Evolutionary conservation across 1,284 basidiomycete species (phyloP).

Genomic region (Mycosarcoma maydis): DNA sequence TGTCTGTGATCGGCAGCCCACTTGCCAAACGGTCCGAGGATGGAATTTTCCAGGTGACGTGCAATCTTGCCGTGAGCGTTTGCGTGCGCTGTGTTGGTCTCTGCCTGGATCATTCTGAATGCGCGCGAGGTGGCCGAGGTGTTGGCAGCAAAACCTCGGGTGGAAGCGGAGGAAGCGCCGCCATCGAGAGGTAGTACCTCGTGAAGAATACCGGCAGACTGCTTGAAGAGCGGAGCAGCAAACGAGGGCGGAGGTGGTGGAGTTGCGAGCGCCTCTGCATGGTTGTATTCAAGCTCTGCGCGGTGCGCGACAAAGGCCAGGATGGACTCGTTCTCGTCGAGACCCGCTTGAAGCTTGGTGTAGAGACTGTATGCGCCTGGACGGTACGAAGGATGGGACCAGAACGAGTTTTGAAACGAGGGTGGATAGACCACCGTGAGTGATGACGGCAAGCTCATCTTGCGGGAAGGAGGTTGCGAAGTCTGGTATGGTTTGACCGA

Average conservation of each 20-base stretch:
- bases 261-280: constrained; percentile 50
- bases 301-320: constrained; percentile 59
- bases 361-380: constrained; percentile 55
- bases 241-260: constrained; percentile 31
- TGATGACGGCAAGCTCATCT: constrained; percentile 57
- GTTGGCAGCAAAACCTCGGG: constrained; percentile 28
- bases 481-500: background rate
- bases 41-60: constrained; percentile 45
- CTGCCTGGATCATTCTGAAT: constrained; percentile 48
- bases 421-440: constrained; percentile 59
- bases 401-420: constrained; percentile 60
- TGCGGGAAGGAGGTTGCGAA: background rate
- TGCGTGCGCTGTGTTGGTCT: constrained; percentile 47
- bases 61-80: constrained; percentile 54
- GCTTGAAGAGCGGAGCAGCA: constrained; percentile 49
- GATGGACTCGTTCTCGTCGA: constrained; percentile 62
- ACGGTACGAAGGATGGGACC: constrained; percentile 63
- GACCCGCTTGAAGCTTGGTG: constrained; percentile 56
- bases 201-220: constrained; percentile 28
- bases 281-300: constrained; percentile 54
- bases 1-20: constrained; percentile 56
- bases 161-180: constrained; percentile 7
- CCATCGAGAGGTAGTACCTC: constrained; percentile 39
- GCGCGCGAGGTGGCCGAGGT: constrained; percentile 44
- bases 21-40: constrained; percentile 58